Conservation (phyloP, 495 filamentous ascomycete species). For the Hyaloscypha variabilis region DNA sequence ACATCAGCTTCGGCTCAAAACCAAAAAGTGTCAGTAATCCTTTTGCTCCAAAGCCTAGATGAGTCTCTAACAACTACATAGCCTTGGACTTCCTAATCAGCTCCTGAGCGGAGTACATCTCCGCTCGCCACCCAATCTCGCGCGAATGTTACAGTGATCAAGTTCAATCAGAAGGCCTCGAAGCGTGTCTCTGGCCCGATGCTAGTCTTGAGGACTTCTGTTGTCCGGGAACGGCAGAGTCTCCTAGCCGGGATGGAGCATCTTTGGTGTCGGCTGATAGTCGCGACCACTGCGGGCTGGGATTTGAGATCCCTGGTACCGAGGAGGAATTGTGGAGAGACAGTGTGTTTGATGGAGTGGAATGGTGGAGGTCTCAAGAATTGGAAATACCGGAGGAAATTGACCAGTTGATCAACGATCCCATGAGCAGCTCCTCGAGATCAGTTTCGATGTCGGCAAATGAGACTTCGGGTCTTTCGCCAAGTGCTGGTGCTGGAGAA, state of each 20-base stretch:
- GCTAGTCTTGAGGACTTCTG: constrained; percentile 2
- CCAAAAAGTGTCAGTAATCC: neutral
- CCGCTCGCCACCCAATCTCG: constrained; percentile 9
- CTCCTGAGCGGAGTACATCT: constrained; percentile 9
- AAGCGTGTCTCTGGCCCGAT: neutral
- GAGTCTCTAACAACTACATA: neutral
- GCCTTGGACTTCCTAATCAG: neutral
- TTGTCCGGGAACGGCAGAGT: constrained; percentile 2
- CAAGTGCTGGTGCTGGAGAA: neutral
- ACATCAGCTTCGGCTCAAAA: neutral
- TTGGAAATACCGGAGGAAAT: constrained; percentile 5
- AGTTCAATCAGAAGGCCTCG: constrained; percentile 1
- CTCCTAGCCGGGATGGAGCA: constrained; percentile 8
- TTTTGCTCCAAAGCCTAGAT: too few species aligned
- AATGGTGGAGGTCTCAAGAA: neutral
- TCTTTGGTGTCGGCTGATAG: neutral
- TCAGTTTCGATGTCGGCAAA: neutral
- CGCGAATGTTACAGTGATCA: constrained; percentile 16
- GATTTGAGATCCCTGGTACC: neutral
- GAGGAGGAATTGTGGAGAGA: neutral
- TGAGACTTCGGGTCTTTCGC: neutral
- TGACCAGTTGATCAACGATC: neutral
- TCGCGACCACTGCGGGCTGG: constrained; percentile 11
- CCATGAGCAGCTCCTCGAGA: neutral
- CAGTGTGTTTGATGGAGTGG: neutral